Conservation (phyloP, 2,329 filamentous ascomycete genomes). For the Fusarium sp. region DNA sequence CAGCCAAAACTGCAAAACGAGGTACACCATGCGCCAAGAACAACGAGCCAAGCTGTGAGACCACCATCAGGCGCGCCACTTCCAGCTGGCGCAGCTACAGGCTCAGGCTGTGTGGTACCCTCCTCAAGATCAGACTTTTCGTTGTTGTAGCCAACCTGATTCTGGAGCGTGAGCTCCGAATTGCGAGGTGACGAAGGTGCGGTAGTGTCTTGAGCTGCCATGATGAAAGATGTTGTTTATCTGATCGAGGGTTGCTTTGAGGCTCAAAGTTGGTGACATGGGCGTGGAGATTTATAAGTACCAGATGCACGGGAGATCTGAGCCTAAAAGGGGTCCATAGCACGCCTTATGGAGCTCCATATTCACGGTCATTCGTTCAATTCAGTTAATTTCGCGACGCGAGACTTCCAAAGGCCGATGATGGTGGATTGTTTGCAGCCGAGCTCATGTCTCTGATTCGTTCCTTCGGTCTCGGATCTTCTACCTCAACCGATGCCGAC, state of each 20-base stretch:
- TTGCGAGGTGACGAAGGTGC: conserved; percentile 13
- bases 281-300: conserved; percentile 12
- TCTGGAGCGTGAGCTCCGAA: conserved; percentile 22
- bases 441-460: conserved; percentile 1
- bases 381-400: conserved; percentile 23
- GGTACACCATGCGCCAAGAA: conserved; percentile 55
- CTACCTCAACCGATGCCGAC: neutral
- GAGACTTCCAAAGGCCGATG: neutral
- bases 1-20: conserved; percentile 57
- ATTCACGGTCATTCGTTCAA: neutral
- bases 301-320: neutral
- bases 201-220: conserved; percentile 7
- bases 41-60: conserved; percentile 53
- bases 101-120: conserved; percentile 5
- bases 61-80: conserved; percentile 29
- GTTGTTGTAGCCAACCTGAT: conserved; percentile 3
- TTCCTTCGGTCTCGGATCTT: neutral
- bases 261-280: conserved; percentile 21
- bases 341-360: conserved; percentile 9
- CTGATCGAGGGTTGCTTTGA: neutral
- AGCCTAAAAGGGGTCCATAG: neutral
- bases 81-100: neutral
- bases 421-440: neutral
- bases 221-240: neutral
- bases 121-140: conserved; percentile 31